phyloP scores from a whole-genome alignment of 2,329 filamentous ascomycete genomes.

The Neopestalotiopsis clavispora region DNA sequence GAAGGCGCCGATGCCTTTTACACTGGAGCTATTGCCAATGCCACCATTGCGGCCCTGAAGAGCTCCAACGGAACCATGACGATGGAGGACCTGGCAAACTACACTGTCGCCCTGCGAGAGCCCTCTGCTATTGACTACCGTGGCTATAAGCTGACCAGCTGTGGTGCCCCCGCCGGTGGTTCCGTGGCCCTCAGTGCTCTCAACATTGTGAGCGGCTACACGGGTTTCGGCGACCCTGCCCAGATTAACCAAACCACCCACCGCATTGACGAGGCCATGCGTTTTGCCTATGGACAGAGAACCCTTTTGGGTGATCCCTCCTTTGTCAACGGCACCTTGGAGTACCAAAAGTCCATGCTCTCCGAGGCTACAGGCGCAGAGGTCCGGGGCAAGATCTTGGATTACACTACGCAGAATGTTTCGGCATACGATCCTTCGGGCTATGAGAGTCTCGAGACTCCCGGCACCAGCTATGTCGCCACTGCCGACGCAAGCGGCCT shows the following conservation, averaged over 20 bases:
- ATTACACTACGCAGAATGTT: conserved; percentile 42
- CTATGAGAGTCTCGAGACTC: conserved; percentile 60
- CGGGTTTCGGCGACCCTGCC: conserved; percentile 61
- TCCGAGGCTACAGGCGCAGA: conserved; percentile 63
- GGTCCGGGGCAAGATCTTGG: conserved; percentile 51
- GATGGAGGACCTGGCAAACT: conserved; percentile 76
- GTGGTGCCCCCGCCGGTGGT: conserved; percentile 76
- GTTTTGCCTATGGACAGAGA: conserved; percentile 80
- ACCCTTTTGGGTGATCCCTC: conserved; percentile 76
- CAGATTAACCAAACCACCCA: conserved; percentile 70
- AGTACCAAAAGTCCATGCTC: conserved; percentile 68
- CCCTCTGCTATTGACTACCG: conserved; percentile 68
- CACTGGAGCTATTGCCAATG: conserved; percentile 43
- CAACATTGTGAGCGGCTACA: conserved; percentile 77
- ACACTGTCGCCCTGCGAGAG: conserved; percentile 68
- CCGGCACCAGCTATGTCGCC: conserved; percentile 71
- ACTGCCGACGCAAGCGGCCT: conserved; percentile 72
- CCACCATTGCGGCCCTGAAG: conserved; percentile 63
- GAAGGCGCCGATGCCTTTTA: conserved; percentile 44
- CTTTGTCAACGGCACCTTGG: conserved; percentile 66
- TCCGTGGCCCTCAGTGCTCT: conserved; percentile 73
- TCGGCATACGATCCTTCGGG: conserved; percentile 51
- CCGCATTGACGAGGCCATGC: conserved; percentile 80
- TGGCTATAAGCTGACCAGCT: conserved; percentile 70
- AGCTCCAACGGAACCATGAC: conserved; percentile 79